These are phyloP conservation scores for Cyberlindnera xishuangbannaensis DNA, from an alignment of 805 yeast species.

Conservation along the genomic window DNA sequence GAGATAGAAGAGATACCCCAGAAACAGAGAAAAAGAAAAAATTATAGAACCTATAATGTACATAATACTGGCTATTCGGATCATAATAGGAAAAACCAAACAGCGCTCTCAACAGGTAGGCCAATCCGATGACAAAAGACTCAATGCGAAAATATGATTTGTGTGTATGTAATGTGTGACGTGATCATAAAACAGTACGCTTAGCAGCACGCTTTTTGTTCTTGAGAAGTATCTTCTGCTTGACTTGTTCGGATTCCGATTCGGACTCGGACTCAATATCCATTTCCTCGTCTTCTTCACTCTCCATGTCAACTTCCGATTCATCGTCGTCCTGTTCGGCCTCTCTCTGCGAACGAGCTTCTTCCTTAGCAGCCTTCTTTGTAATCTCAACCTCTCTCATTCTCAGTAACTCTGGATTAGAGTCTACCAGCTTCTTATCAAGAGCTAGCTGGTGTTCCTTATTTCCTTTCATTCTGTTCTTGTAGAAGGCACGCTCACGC, in stretches of 20 bases:
- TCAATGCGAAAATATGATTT: no score
- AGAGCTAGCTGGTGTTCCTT: slow-evolving; percentile 77
- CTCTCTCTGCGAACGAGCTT: slow-evolving; percentile 48
- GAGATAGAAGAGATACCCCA: neutral
- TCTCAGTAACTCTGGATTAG: slow-evolving; percentile 82
- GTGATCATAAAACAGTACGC: slow-evolving; percentile 11
- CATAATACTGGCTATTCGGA: neutral
- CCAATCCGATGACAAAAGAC: no score
- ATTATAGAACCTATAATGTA: neutral
- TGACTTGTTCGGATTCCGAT: slow-evolving; percentile 47
- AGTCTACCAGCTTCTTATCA: slow-evolving; percentile 84
- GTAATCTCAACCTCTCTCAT: slow-evolving; percentile 91
- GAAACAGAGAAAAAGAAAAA: slow-evolving; percentile 3
- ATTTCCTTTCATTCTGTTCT: slow-evolving; percentile 98
- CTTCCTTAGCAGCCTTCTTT: slow-evolving; percentile 64
- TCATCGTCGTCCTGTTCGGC: slow-evolving; percentile 43
- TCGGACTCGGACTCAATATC: slow-evolving; percentile 47
- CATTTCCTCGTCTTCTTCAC: slow-evolving; percentile 39
- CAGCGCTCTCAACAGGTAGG: no score
- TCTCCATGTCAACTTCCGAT: slow-evolving; percentile 56
- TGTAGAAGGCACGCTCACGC: slow-evolving; percentile 97
- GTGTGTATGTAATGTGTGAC: no score
- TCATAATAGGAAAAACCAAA: neutral
- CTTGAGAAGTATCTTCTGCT: slow-evolving; percentile 34
- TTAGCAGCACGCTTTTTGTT: slow-evolving; percentile 25